Base-by-base conservation (phyloP, 129 eudicot genomes). In the Cynara cardunculus region DNA sequence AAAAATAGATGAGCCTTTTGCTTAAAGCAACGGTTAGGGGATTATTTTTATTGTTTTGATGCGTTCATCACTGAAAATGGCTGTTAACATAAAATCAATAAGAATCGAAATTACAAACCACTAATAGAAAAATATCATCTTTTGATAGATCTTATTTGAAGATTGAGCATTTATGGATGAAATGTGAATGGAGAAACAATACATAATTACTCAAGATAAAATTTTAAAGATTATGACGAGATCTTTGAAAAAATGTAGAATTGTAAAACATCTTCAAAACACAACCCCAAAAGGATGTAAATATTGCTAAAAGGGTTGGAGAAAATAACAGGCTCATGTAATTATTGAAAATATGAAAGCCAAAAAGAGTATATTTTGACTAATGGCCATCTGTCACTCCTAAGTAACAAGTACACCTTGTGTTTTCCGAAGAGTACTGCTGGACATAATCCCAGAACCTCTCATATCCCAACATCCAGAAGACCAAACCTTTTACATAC, bases 121-220 rank as follows among this genome's bases (percentile, higher is more conserved):
- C 18, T 16, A 49, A 49, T 16, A 49, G 61, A 49, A 49, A 13
- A 49, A 14, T 49, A 49, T 1, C 14, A 16, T 49, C 25, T 59
- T 59, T 61, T 61, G 67, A 61, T 61, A 19, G 25, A 61, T 61
- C 26, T 61, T 61, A 22, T 49, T 49, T 49, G 62, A 49, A 49
- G 62, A 16, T 35, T 25, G 14, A 56, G 24, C 5, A 70, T 14
- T 21, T 7, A 76, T 16, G 25, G 34, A 66, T 82, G 41, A 34
- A 56, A 59, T n/a, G 64, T 0, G 18, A 73, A 73, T 72, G 71
- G 84, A 80, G 68, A 26, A 22, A 22, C 78, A 34, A 26, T 16
- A 25, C 69, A 72, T 59, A 34, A 16, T 11, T 7, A 69, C 49
- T 46, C 3, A 13, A 46, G 59, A n/a, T 46, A 46, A 13, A 46